Evolutionary conservation across 768 basidiomycete species (phyloP), one percentile per base, ranked within the genome.

Genomic region (Tricholoma matsutake): DNA sequence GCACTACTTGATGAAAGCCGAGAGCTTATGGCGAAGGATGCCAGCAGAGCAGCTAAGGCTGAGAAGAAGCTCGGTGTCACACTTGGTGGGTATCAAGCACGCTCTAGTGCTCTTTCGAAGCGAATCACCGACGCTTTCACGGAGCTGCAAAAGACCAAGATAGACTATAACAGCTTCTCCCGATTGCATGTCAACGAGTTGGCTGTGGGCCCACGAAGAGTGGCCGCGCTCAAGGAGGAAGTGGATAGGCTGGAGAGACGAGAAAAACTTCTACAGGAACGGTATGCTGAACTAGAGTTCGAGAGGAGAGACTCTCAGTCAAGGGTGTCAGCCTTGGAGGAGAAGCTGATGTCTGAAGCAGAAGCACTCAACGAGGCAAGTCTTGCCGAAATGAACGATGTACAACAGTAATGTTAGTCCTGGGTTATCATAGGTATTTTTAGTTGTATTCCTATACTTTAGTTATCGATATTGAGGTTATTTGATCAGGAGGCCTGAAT

Each of bases 51-150:
- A 0, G 73, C 83, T 20, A 98, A 97, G 78, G 70, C 81, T 5
- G 96, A 98, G 80, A 97, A 95, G 84, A 96, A 94, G 73, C 83
- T 98, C 9, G 83, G 80, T 8, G 85, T 94, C 60, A 83, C 84
- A 13, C 84, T 98, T 2, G 95, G 95, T n/a, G 97, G 97, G 8
- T 98, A 98, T 72, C 85, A 92, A 69, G 82, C 83, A 39, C 86
- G 96, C 9, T 86, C 86, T 29, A 81, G 81, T 68, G 83, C 84
- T 41, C 79, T 95, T 2, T 73, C 81, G 14, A 86, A 83, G 71
- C 86, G 87, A 1, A 70, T 92, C 49, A 78, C 76, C 2, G 83
- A 85, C 29, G 83, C 86, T 1, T 93, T 92, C 71, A 85, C 84
- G 34, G 89, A 89, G 65, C 78, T 95, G 31, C 82, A 87, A 59